Base-by-base conservation (phyloP, 768 basidiomycete species). In the Gautieria morchelliformis region DNA sequence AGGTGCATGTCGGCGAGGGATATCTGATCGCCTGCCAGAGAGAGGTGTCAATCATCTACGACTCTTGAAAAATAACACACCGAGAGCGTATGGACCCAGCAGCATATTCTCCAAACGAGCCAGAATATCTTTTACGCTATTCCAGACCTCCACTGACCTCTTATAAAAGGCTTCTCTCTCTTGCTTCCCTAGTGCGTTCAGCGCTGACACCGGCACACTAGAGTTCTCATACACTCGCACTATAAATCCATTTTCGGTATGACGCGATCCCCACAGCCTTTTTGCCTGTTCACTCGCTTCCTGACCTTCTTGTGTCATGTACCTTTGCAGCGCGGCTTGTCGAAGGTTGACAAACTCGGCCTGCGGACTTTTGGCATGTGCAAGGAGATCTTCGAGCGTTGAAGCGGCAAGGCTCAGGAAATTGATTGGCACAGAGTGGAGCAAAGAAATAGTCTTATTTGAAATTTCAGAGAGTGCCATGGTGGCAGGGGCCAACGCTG, bases 1-100 rank as follows among this genome's bases (percentile, higher is more conserved):
- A 92, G 77, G 65, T 92, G 90, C 56, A 92, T 71, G 66, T 93
- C 92, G 14, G 85, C 87, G 48, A 90, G 70, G 6, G 85, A 89
- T 63, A 91, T 68, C 61, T 93, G 89, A 64, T 93, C 90, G 17
- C 91, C 91, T 88, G 24, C 35, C 10, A 37, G 27, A 48, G 35
- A 33, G 17, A 62, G 35, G 9, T 11, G 59, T 50, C 20, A 24
- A 32, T 33, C 19, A 17, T 19, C 14, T 44, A 9, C 8, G 15
- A 33, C 24, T 11, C 30, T 48, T 7, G 19, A 10, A 10, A 35
- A 27, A 19, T 10, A 41, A 66, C 78, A 52, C 65, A 86, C 87
- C 87, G 22, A 87, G 77, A 12, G 74, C 68, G 64, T 75, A 87
- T 5, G 85, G 85, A 1, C 83, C 84, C 24, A 78, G 74, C 35